Percentiles rank a stretch among this genome's conserved stretches.
Evolutionary conservation across 208 protist species (phyloP).

Genomic region (Acanthamoeba rhysodes): DNA sequence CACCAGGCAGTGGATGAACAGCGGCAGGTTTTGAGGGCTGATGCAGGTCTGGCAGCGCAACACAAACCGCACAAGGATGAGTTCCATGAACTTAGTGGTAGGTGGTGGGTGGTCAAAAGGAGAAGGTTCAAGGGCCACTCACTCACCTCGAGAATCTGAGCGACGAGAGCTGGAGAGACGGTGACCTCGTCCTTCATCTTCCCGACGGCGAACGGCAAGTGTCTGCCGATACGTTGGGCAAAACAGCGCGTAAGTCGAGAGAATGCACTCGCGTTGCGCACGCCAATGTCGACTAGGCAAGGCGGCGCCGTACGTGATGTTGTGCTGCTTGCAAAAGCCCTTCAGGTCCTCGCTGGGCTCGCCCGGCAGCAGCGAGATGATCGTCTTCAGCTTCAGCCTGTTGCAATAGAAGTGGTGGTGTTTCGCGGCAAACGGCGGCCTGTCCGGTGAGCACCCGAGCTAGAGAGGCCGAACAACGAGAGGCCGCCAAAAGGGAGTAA

Average conservation of each 20-base stretch:
- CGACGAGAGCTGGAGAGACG: neutral
- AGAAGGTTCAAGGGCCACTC: too few species aligned
- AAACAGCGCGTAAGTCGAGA: constrained; percentile 2
- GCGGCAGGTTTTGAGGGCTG: constrained; percentile 21
- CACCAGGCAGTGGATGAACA: constrained; percentile 67
- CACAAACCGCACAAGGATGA: too few species aligned
- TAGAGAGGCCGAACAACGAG: too few species aligned
- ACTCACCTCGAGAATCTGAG: neutral
- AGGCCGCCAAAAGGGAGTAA: too few species aligned
- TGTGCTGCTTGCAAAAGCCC: neutral
- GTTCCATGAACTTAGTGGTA: too few species aligned
- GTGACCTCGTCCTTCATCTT: constrained; percentile 52
- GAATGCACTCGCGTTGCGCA: neutral
- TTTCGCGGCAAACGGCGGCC: neutral
- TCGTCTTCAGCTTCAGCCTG: constrained; percentile 53
- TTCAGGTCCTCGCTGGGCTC: constrained; percentile 27
- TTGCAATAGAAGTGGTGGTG: too few species aligned
- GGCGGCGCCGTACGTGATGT: neutral
- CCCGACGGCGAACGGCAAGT: neutral
- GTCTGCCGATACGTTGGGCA: neutral
- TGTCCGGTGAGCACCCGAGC: neutral
- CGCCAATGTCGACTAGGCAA: neutral
- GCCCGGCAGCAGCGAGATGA: constrained; percentile 2
- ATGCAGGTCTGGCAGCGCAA: constrained; percentile 10
- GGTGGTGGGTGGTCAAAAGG: too few species aligned